Evolutionary conservation across 2,329 filamentous ascomycete species (phyloP).

Genomic region (Pseudocercospora macadamiae): DNA sequence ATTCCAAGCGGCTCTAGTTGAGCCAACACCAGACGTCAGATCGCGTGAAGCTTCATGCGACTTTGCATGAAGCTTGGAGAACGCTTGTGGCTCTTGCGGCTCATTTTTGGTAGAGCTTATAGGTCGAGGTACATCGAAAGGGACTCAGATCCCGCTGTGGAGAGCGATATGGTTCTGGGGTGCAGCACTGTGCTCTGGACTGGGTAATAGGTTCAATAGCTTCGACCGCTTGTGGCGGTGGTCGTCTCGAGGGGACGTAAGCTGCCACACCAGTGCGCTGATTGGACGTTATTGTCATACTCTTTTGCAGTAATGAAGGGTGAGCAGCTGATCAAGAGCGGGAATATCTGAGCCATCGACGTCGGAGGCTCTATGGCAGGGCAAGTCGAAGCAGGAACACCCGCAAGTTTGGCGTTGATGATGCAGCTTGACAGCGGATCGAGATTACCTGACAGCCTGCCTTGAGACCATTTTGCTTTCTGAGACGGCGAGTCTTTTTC

Average conservation of each 20-base stretch:
- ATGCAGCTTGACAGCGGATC: too few relatives aligned
- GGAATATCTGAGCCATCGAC: background rate
- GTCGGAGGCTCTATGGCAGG: background rate
- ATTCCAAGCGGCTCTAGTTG: background rate
- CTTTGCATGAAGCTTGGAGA: background rate
- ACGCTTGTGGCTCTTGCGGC: background rate
- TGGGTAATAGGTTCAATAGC: background rate
- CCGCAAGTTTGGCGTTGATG: background rate
- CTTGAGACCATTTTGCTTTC: too few relatives aligned
- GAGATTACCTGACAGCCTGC: too few relatives aligned
- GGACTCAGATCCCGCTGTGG: background rate
- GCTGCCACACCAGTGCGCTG: background rate
- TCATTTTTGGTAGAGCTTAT: background rate
- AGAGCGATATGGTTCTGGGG: background rate
- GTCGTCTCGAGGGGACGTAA: background rate
- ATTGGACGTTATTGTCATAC: background rate
- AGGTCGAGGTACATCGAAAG: background rate
- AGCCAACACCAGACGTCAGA: background rate
- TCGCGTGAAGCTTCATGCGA: background rate
- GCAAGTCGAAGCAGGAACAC: background rate
- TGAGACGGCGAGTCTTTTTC: too few relatives aligned
- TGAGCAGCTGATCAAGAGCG: background rate
- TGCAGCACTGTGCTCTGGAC: background rate
- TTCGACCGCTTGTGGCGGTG: background rate
- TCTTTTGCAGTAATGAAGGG: background rate